Evolutionary conservation across 2,329 filamentous ascomycete genomes (phyloP), one percentile per base, ranked within the genome.

Genomic region (Madurella mycetomatis): DNA sequence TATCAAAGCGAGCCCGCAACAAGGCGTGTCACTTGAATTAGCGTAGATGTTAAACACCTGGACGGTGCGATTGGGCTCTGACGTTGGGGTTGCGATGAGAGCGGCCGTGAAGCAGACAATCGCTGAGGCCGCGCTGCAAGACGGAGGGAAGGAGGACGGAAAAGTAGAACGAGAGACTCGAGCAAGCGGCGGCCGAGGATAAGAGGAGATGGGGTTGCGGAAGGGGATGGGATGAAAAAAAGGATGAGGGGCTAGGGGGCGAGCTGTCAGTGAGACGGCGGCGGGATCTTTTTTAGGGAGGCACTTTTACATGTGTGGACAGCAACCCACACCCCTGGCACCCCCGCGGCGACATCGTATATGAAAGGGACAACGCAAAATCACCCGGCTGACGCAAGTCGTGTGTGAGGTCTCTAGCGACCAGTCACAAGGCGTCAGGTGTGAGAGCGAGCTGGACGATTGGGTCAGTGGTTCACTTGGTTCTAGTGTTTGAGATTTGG

Each of bases 371-470:
- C 49, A 16, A 11, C 4, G 51, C 45, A 56, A 54, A 54, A 41
- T 64, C 64, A 67, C 66, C 25, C 25, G 25, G 25, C 25, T 70
- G 70, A 72, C 66, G 72, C 71, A 71, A 63, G 64, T 66, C 53
- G 69, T 70, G 69, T 71, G 65, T 66, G 69, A 72, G 69, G 71
- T 71, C 65, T 67, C 68, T 70, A 66, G 69, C 60, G 64, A 60
- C 52, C 55, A 52, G 60, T 63, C 57, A 59, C 57, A 60, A 54
- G 57, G 34, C 55, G 58, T 59, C 57, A 54, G 55, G 41, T 37
- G 34, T 54, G 40, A 18, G 41, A 34, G 41, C 12, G 31, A 53
- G 54, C 42, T 55, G 54, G 55, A 37, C 42, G 51, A 53, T 54
- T 25, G 25, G 25, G 25, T 25, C 25, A 25, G 49, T 50, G 34